phyloP scores from a whole-genome alignment of 2,329 filamentous ascomycete species.

The Beauveria sp. region DNA sequence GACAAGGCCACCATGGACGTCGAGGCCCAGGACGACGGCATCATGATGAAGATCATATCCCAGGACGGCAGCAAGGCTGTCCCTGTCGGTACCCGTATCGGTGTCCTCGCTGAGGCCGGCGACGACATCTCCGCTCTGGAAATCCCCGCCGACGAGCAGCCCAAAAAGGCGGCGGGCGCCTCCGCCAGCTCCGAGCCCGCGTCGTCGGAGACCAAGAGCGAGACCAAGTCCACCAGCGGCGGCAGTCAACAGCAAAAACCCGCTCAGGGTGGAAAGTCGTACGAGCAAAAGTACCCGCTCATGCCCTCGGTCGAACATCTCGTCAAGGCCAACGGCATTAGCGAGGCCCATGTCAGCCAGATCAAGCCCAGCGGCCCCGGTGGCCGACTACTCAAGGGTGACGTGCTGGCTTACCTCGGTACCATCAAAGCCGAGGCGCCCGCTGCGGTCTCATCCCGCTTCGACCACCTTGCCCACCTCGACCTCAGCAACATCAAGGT shows the following conservation, averaged over 20 bases:
- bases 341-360: slow-evolving; percentile 66
- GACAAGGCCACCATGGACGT: slow-evolving; percentile 95
- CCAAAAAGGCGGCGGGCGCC: slow-evolving; percentile 29
- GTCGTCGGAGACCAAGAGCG: slow-evolving; percentile 17
- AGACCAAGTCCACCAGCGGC: slow-evolving; percentile 22
- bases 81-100: slow-evolving; percentile 73
- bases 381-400: slow-evolving; percentile 87
- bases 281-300: slow-evolving; percentile 61
- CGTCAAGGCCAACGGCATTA: slow-evolving; percentile 69
- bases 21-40: slow-evolving; percentile 82
- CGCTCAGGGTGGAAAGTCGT: slow-evolving; percentile 37
- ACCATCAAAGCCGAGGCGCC: slow-evolving; percentile 66
- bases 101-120: slow-evolving; percentile 70
- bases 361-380: slow-evolving; percentile 84
- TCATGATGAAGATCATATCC: slow-evolving; percentile 75
- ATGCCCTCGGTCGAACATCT: slow-evolving; percentile 80
- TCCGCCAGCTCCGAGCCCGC: slow-evolving; percentile 14
- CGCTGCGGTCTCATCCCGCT: slow-evolving; percentile 58
- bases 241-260: slow-evolving; percentile 25
- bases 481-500: slow-evolving; percentile 95
- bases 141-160: slow-evolving; percentile 61
- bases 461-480: slow-evolving; percentile 71
- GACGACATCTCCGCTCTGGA: slow-evolving; percentile 71
- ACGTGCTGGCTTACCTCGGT: slow-evolving; percentile 85
- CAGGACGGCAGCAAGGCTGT: slow-evolving; percentile 68